These are phyloP conservation scores for Epichloe elymi DNA, from an alignment of 2,329 filamentous ascomycete species.

Conservation along the genomic window DNA sequence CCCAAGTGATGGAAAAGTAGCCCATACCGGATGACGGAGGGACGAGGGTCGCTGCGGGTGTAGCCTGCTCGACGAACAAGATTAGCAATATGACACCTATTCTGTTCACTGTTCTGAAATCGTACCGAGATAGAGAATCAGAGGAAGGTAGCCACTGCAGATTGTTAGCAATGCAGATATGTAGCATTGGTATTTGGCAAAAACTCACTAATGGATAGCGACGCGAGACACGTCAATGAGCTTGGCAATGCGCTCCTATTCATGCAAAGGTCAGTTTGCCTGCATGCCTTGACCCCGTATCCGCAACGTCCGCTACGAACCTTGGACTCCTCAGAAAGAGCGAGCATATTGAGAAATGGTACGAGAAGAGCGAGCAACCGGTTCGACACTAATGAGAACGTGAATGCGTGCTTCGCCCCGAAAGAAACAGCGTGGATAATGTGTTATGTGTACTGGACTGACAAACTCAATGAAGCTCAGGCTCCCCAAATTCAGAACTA, in stretches of 20 bases:
- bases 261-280: background rate
- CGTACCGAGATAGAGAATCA: slow-evolving; percentile 92
- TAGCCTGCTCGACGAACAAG: slow-evolving; percentile 48
- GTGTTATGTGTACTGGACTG: background rate
- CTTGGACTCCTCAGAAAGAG: slow-evolving; percentile 94
- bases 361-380: background rate
- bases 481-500: background rate
- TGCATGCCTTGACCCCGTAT: background rate
- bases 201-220: slow-evolving; percentile 81
- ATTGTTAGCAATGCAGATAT: slow-evolving; percentile 19
- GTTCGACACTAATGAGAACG: background rate
- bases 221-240: slow-evolving; percentile 90
- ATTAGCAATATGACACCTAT: slow-evolving; percentile 13
- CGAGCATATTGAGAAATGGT: slow-evolving; percentile 35
- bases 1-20: background rate
- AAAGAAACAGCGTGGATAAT: background rate
- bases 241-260: slow-evolving; percentile 90
- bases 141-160: slow-evolving; percentile 77
- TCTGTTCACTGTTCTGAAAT: background rate
- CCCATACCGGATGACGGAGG: slow-evolving; percentile 49
- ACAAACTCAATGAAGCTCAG: background rate
- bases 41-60: slow-evolving; percentile 84
- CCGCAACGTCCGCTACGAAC: slow-evolving; percentile 29
- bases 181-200: background rate
- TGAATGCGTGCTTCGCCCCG: background rate